Evolutionary conservation across 2,329 filamentous ascomycete genomes (phyloP), one percentile per base, ranked within the genome.

Genomic region (Hyphodiscus sp.): DNA sequence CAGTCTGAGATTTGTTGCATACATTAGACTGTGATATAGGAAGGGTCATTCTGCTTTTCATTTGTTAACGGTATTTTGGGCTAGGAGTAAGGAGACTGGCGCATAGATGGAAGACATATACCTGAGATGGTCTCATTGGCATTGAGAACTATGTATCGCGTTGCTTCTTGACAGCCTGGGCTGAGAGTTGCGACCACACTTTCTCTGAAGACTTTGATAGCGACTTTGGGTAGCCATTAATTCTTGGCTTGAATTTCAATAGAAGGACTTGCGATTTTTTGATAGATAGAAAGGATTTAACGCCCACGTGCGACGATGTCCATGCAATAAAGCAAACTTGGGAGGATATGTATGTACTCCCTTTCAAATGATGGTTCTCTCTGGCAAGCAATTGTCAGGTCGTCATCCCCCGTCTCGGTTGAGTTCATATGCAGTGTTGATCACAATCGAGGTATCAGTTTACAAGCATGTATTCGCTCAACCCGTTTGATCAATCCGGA

Each of bases 1-100:
- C 61, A 18, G 61, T 65, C 18, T 66, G 54, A 65, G n/a, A 13
- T 15, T 19, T 26, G 44, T 54, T 45, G 16, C 16, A 53, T 47
- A 46, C 33, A 52, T 55, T 54, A 52, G 52, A 58, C 45, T 56
- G 57, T 56, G 54, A 23, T 57, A 54, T 56, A 58, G 47, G 41
- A 48, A 48, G 47, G 49, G 29, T 13, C 26, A 20, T 20, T 49
- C 41, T 50, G 43, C 16, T 30, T 26, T 19, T 44, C 47, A 20
- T 51, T 19, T 48, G 26, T 2, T 45, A 20, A 29, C 44, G 11
- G 47, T 44, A n/a, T 52, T 53, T 48, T 44, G 29, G 29, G 50
- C 45, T 51, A 44, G 61, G 61, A 57, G 61, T 54, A 54, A 41
- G 54, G 59, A 63, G 61, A 61, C 54, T 56, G 60, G 57, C 56